phyloP scores from a whole-genome alignment of 1,139 yeast genomes.

The Pichia sp. region DNA sequence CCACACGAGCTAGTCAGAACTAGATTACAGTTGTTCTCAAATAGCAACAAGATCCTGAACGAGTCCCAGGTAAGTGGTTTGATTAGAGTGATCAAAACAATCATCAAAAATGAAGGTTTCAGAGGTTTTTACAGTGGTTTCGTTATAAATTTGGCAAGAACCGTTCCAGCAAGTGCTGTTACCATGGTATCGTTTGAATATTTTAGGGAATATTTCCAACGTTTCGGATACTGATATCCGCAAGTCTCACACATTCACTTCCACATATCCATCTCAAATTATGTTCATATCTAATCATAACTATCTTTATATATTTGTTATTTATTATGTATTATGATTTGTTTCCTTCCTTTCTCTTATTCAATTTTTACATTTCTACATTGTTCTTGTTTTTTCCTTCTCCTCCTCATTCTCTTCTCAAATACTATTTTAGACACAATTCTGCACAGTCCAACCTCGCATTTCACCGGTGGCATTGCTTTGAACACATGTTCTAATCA shows the following conservation, averaged over 20 bases:
- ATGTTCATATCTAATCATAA: not conserved
- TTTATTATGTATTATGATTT: not conserved
- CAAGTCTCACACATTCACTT: not conserved
- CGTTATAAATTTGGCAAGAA: conserved; percentile 76
- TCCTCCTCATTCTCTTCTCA: too few species aligned
- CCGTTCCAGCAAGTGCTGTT: conserved; percentile 93
- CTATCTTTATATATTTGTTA: not conserved
- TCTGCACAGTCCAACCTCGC: too few species aligned
- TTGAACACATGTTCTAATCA: too few species aligned
- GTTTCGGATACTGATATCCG: conserved; percentile 11
- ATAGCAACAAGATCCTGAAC: conserved; percentile 12
- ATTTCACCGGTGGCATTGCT: too few species aligned
- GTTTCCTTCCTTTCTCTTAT: not conserved
- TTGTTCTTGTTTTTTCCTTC: not conserved
- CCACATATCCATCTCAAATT: not conserved
- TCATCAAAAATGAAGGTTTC: conserved; percentile 68
- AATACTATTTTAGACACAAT: too few species aligned
- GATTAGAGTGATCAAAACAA: conserved; percentile 44
- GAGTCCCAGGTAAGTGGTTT: conserved; percentile 32
- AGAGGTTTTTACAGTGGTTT: conserved; percentile 89
- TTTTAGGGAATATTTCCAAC: conserved; percentile 56
- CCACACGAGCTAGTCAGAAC: conserved; percentile 96
- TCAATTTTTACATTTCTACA: not conserved
- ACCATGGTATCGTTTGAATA: conserved; percentile 92
- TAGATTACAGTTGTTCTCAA: conserved; percentile 61